These are phyloP conservation scores for Panaeolus cyanescens DNA, from an alignment of 768 basidiomycete species.

Conservation along the genomic window DNA sequence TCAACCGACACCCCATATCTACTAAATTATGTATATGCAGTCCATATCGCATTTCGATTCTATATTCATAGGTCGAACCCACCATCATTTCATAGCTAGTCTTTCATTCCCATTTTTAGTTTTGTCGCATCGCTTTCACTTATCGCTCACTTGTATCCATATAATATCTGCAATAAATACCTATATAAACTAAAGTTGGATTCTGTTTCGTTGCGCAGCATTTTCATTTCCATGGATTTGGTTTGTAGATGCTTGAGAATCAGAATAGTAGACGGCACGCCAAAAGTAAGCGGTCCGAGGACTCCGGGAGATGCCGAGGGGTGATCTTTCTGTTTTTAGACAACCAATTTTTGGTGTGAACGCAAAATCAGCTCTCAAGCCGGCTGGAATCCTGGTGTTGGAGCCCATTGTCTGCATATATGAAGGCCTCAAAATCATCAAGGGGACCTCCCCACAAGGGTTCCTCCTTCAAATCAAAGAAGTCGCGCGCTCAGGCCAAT, in stretches of 20 bases:
- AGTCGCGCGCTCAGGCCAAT: constrained; percentile 37
- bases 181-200: not conserved
- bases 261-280: no score
- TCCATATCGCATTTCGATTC: not conserved
- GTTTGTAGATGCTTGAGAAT: no score
- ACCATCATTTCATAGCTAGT: not conserved
- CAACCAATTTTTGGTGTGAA: not conserved
- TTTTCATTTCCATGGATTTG: not conserved
- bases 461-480: constrained; percentile 8
- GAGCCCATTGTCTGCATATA: not conserved
- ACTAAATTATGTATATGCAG: not conserved
- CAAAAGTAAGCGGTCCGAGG: not conserved
- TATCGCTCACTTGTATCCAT: not conserved
- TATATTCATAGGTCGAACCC: not conserved
- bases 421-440: not conserved
- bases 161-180: not conserved
- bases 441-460: not conserved
- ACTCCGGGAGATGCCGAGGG: not conserved
- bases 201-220: not conserved
- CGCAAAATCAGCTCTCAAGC: not conserved
- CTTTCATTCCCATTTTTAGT: not conserved
- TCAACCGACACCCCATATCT: not conserved
- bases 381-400: not conserved
- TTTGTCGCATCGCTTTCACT: not conserved
- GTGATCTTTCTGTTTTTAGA: constrained; percentile 1